phyloP scores from a whole-genome alignment of 192 early-diverging fungal species.

The Coemansia erecta region DNA sequence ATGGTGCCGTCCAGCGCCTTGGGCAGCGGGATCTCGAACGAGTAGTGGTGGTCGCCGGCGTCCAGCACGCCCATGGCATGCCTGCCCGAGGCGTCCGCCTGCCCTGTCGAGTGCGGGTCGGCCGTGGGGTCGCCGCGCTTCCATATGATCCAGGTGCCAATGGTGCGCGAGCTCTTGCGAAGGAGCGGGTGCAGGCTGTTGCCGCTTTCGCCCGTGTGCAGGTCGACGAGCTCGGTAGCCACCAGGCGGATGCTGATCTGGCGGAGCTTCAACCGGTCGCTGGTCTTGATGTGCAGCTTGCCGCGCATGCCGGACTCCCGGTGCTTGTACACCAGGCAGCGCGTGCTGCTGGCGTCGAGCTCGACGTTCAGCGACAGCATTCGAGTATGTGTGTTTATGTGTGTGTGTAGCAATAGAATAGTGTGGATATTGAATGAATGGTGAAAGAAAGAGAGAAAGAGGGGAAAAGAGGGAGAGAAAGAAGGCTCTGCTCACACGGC shows the following conservation, averaged over 20 bases:
- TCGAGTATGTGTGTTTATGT: not conserved
- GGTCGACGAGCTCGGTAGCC: constrained; percentile 37
- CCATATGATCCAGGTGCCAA: constrained; percentile 35
- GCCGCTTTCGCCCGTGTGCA: constrained; percentile 13
- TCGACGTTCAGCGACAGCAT: constrained; percentile 23
- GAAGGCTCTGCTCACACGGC: no score
- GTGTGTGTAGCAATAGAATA: not conserved
- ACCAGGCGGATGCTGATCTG: constrained; percentile 35
- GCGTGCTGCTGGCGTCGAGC: constrained; percentile 20
- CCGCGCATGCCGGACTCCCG: constrained; percentile 26
- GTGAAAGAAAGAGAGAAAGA: no score
- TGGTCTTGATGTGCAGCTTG: constrained; percentile 22
- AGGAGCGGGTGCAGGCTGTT: constrained; percentile 21
- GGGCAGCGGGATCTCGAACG: constrained; percentile 38
- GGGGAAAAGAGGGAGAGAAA: not conserved
- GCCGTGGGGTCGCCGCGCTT: constrained; percentile 5
- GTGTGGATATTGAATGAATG: no score
- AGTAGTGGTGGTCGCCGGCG: constrained; percentile 36
- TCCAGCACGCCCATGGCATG: constrained; percentile 14
- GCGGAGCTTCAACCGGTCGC: constrained; percentile 34
- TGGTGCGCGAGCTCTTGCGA: constrained; percentile 31
- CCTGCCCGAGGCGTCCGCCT: no score
- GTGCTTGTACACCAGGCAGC: constrained; percentile 38
- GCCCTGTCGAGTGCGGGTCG: no score
- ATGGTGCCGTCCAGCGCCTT: constrained; percentile 31